A percentile compares a stretch with the other conserved stretches of the same genome.
phyloP scores from a whole-genome alignment of 2,329 filamentous ascomycete genomes.

The Phyllosticta citrichinensis region DNA sequence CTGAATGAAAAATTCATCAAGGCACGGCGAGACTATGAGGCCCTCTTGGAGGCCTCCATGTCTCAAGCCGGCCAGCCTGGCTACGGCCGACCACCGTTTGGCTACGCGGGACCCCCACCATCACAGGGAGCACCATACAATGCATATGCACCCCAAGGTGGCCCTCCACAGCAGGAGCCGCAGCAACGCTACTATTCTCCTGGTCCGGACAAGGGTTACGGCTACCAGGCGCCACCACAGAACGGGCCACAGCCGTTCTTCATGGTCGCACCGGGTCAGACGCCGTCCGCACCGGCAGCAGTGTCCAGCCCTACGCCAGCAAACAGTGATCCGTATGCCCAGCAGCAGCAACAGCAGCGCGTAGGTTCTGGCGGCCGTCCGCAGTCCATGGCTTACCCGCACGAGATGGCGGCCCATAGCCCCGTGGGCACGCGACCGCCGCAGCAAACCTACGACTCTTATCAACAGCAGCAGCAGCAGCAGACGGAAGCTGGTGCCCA shows the following conservation, averaged over 20 bases:
- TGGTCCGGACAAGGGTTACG: slow-evolving; percentile 17
- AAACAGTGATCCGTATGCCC: slow-evolving; percentile 26
- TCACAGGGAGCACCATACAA: slow-evolving; percentile 14
- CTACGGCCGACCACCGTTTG: slow-evolving; percentile 51
- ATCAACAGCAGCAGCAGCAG: slow-evolving; percentile 14
- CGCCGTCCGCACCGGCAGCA: slow-evolving; percentile 16
- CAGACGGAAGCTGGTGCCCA: slow-evolving; percentile 16
- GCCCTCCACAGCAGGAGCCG: slow-evolving; percentile 23
- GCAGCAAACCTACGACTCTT: slow-evolving; percentile 14
- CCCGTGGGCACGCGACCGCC: slow-evolving; percentile 35
- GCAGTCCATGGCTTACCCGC: slow-evolving; percentile 30
- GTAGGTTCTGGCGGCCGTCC: slow-evolving; percentile 24
- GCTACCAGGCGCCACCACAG: slow-evolving; percentile 15
- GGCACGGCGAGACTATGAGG: slow-evolving; percentile 90
- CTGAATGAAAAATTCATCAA: slow-evolving; percentile 99
- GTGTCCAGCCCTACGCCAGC: slow-evolving; percentile 16
- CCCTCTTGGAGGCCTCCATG: slow-evolving; percentile 93
- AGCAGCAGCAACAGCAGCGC: slow-evolving; percentile 22
- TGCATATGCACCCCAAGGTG: slow-evolving; percentile 22
- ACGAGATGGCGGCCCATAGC: slow-evolving; percentile 37
- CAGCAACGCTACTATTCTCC: slow-evolving; percentile 29
- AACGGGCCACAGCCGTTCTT: slow-evolving; percentile 26
- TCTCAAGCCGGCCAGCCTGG: slow-evolving; percentile 74
- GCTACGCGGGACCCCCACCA: slow-evolving; percentile 19
- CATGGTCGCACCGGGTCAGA: slow-evolving; percentile 23